phyloP scores from a whole-genome alignment of 495 filamentous ascomycete genomes.

The Neurospora sp. region DNA sequence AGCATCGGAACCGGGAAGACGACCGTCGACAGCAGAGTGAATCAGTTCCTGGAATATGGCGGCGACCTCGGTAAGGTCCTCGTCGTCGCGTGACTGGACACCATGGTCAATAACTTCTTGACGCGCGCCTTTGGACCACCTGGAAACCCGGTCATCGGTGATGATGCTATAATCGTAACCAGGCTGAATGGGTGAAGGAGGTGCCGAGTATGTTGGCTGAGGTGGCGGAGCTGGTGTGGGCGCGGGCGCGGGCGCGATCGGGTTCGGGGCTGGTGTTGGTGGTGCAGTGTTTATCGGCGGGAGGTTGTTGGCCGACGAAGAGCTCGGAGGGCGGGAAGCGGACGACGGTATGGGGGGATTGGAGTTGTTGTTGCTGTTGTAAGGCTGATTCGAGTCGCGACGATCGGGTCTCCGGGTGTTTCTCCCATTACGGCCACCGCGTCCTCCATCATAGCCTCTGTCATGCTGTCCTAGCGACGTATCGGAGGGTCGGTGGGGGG shows the following conservation, averaged over 20 bases:
- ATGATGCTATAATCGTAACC: slow-evolving; percentile 40
- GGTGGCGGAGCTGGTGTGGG: slow-evolving; percentile 8
- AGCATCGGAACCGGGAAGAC: slow-evolving; percentile 54
- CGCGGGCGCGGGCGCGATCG: slow-evolving; percentile 17
- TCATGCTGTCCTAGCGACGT: slow-evolving; percentile 41
- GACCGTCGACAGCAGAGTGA: slow-evolving; percentile 57
- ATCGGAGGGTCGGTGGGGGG: slow-evolving; percentile 43
- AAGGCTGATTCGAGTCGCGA: slow-evolving; percentile 33
- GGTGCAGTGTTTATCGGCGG: slow-evolving; percentile 2
- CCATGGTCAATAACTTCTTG: slow-evolving; percentile 42
- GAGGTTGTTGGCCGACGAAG: slow-evolving; percentile 27
- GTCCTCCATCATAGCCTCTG: slow-evolving; percentile 31
- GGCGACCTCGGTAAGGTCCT: slow-evolving; percentile 55
- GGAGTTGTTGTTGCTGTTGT: not conserved
- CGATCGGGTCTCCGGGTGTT: slow-evolving; percentile 32
- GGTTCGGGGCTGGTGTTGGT: not conserved
- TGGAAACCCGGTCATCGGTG: slow-evolving; percentile 35
- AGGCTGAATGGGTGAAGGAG: slow-evolving; percentile 18
- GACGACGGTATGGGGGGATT: slow-evolving; percentile 28
- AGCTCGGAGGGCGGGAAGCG: slow-evolving; percentile 32
- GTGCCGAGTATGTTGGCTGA: slow-evolving; percentile 3
- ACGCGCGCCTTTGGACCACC: slow-evolving; percentile 39
- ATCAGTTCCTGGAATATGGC: slow-evolving; percentile 80
- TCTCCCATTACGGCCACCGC: slow-evolving; percentile 27
- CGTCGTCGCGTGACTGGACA: slow-evolving; percentile 47